phyloP scores from a whole-genome alignment of 352 stramenopile species.

The Phytophthora agathidicida region DNA sequence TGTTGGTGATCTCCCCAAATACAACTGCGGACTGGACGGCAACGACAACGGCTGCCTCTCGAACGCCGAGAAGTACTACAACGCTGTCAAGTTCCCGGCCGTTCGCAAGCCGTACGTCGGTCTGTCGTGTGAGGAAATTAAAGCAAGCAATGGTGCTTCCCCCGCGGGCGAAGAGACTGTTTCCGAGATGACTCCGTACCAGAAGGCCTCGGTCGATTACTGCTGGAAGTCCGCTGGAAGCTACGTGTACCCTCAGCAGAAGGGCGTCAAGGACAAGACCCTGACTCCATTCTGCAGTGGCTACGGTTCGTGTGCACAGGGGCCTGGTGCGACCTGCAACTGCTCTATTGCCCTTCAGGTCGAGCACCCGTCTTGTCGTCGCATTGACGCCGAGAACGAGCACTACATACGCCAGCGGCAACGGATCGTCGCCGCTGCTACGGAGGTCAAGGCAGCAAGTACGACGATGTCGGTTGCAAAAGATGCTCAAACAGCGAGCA shows the following conservation, averaged over 20 bases:
- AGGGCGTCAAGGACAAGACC: conserved; percentile 62
- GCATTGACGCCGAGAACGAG: conserved; percentile 69
- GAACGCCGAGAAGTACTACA: conserved; percentile 69
- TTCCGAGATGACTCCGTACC: conserved; percentile 31
- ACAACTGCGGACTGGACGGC: conserved; percentile 67
- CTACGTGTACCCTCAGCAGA: conserved; percentile 67
- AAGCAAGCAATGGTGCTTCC: conserved; percentile 2
- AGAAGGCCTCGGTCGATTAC: conserved; percentile 64
- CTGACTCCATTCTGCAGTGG: conserved; percentile 71
- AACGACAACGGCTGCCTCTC: conserved; percentile 65
- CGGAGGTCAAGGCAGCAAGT: conserved; percentile 7
- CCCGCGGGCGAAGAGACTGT: conserved; percentile 24
- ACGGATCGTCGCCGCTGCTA: conserved; percentile 8
- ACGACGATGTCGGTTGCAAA: conserved; percentile 4
- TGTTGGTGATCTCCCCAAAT: conserved; percentile 67
- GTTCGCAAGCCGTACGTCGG: conserved; percentile 61
- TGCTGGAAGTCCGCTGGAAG: conserved; percentile 70
- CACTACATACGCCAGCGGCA: conserved; percentile 30
- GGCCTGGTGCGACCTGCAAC: conserved; percentile 62
- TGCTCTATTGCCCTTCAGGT: conserved; percentile 50
- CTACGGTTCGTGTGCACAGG: conserved; percentile 63
- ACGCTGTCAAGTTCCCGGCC: conserved; percentile 53
- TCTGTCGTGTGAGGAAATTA: conserved; percentile 39
- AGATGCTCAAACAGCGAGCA: conserved; percentile 8
- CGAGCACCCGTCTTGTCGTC: conserved; percentile 55